Conservation (phyloP, 495 filamentous ascomycete species). For the Penicillium flavigenum region DNA sequence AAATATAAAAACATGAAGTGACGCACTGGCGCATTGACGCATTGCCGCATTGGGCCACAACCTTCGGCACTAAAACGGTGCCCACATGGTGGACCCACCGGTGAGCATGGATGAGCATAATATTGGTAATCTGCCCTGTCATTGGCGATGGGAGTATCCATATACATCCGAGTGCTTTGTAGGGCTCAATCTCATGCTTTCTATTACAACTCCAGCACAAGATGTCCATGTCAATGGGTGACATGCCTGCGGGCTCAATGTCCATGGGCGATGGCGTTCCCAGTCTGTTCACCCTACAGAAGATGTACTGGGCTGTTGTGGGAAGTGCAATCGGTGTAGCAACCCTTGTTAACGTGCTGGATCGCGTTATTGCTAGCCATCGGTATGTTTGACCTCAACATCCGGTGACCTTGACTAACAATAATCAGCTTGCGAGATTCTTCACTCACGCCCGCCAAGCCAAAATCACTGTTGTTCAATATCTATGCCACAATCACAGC, state of each 20-base stretch:
- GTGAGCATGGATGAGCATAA: slow-evolving; percentile 16
- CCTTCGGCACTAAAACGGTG: not conserved
- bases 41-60: slow-evolving; percentile 2
- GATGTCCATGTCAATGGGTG: slow-evolving; percentile 33
- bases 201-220: slow-evolving; percentile 2
- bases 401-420: not conserved
- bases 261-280: slow-evolving; percentile 49
- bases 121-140: slow-evolving; percentile 16
- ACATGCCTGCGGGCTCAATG: slow-evolving; percentile 44
- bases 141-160: not conserved
- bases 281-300: slow-evolving; percentile 47
- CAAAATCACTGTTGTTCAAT: slow-evolving; percentile 55
- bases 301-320: slow-evolving; percentile 62
- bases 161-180: not conserved
- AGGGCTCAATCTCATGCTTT: not conserved
- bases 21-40: not conserved
- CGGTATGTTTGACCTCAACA: slow-evolving; percentile 36
- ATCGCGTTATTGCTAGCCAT: slow-evolving; percentile 45
- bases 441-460: slow-evolving; percentile 58
- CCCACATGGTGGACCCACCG: slow-evolving; percentile 3
- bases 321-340: slow-evolving; percentile 55
- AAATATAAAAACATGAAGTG: not conserved
- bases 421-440: slow-evolving; percentile 29
- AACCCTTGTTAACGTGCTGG: slow-evolving; percentile 48
- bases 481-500: slow-evolving; percentile 68